Percentiles rank a stretch among this genome's conserved stretches.
These are phyloP conservation scores for Metschnikowia arizonensis DNA, from an alignment of 805 yeast genomes.

Conservation along the genomic window DNA sequence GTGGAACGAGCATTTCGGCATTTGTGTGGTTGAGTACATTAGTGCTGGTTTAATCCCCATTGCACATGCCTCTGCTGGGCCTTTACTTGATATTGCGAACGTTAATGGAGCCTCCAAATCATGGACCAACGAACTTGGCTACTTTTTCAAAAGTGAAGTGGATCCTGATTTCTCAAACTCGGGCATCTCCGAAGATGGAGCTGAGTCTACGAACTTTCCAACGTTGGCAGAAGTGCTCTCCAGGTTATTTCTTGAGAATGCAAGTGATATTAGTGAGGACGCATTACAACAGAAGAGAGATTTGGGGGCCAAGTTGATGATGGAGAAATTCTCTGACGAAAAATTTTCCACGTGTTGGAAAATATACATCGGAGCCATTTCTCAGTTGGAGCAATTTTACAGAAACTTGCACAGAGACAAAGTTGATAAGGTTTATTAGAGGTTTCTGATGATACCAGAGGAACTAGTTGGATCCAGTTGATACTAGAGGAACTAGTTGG, in stretches of 20 bases:
- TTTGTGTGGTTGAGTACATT: conserved; percentile 90
- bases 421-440: conserved; percentile 27
- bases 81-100: conserved; percentile 76
- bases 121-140: conserved; percentile 58
- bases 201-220: conserved; percentile 30
- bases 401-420: conserved; percentile 26
- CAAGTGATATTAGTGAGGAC: conserved; percentile 22
- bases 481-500: too few relatives aligned
- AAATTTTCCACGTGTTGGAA: conserved; percentile 56
- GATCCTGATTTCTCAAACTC: conserved; percentile 63
- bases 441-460: too few relatives aligned
- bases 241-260: conserved; percentile 36
- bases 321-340: conserved; percentile 57
- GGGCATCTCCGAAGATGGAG: conserved; percentile 10
- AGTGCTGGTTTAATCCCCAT: conserved; percentile 84
- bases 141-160: conserved; percentile 62
- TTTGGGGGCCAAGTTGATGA: conserved; percentile 43
- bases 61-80: conserved; percentile 95
- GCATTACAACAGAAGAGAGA: conserved; percentile 41
- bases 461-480: too few relatives aligned
- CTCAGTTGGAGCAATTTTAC: conserved; percentile 22
- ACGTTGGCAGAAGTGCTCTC: conserved; percentile 48
- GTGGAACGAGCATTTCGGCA: conserved; percentile 99
- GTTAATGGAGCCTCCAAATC: conserved; percentile 11
- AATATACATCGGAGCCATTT: conserved; percentile 17